Base-by-base conservation (phyloP, 768 basidiomycete species). In the Macrocybe gigantea region DNA sequence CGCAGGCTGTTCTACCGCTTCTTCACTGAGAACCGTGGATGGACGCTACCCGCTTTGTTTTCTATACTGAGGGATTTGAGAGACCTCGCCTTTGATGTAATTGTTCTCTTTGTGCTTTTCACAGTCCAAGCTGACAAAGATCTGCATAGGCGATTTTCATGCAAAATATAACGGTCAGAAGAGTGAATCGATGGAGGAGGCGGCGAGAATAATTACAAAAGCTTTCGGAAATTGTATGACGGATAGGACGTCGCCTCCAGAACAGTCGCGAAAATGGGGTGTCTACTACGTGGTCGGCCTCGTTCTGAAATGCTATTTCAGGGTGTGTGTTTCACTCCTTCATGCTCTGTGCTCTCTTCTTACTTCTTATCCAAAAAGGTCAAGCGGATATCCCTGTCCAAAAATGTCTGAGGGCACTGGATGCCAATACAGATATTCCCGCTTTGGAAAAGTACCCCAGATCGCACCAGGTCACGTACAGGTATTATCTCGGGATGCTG, bases 401-500 rank as follows among this genome's bases (percentile, higher is more conserved):
- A 91, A 66, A 97, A 92, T 57, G 85, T 99, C 74, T 97, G 33
- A 79, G 94, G 49, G 94, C 92, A 1, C 78, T 98, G 29, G 77
- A 88, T 33, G 91, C 87, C 2, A 90, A 88, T 57, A 75, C 79
- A 7, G 93, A 96, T 53, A 80, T 95, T 35, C 94, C 94, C 15
- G 75, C 87, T 6, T 63, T 98, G 33, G 66, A 71, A 1, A 64
- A 72, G 10, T 98, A 85, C 59, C 93, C 93, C 13, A 78, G 84
- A 22, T 81, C 88, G 12, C 93, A 95, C 65, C 92, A 93, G 69
- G 92, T 96, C 44, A 94, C 94, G 15, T 96, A 88, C 67, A 76
- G 83, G 51, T 99, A 95, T 72, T 97, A 97, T 61, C 67, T 96
- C 41, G 96, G 95, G 53, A 90, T 97, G 83, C 74, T 98, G 51